Evolutionary conservation across 1,139 yeast species (phyloP).

Genomic region (Trichomonascaceae sp.): DNA sequence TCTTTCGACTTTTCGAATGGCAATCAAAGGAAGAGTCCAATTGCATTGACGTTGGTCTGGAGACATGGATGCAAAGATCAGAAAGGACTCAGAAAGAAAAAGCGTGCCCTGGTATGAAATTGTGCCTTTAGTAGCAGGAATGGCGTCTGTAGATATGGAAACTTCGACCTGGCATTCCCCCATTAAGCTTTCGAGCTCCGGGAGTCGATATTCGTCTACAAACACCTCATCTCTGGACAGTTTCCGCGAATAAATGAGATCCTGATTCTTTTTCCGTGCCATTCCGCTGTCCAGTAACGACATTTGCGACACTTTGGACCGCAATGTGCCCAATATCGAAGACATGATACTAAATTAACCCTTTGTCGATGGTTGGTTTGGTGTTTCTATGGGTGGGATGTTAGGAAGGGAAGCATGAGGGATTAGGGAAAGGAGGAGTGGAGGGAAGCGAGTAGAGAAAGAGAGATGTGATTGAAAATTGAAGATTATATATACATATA

Average conservation of each 20-base stretch:
- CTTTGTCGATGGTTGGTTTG: neutral
- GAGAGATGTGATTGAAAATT: neutral
- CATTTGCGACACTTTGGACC: slow-evolving; percentile 43
- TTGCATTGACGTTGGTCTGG: slow-evolving; percentile 64
- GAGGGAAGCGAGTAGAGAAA: neutral
- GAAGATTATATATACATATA: too few relatives aligned
- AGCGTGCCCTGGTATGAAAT: slow-evolving; percentile 51
- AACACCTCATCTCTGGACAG: slow-evolving; percentile 60
- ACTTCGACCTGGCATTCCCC: slow-evolving; percentile 69
- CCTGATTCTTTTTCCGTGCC: slow-evolving; percentile 23
- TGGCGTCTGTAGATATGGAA: slow-evolving; percentile 38
- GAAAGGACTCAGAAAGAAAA: slow-evolving; percentile 64
- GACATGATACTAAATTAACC: slow-evolving; percentile 24
- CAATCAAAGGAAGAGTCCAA: slow-evolving; percentile 65
- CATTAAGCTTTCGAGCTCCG: slow-evolving; percentile 60
- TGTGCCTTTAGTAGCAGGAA: slow-evolving; percentile 29
- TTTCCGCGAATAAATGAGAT: slow-evolving; percentile 32
- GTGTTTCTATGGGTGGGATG: neutral
- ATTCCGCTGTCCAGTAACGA: slow-evolving; percentile 36
- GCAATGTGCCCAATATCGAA: slow-evolving; percentile 47
- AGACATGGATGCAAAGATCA: slow-evolving; percentile 60
- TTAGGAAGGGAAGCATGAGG: neutral
- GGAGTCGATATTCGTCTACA: slow-evolving; percentile 59
- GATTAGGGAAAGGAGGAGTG: neutral
- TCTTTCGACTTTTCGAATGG: slow-evolving; percentile 81